Percentiles rank a stretch among this genome's conserved stretches.
phyloP scores from a whole-genome alignment of 2,329 filamentous ascomycete species.

The Phialophora expanda region DNA sequence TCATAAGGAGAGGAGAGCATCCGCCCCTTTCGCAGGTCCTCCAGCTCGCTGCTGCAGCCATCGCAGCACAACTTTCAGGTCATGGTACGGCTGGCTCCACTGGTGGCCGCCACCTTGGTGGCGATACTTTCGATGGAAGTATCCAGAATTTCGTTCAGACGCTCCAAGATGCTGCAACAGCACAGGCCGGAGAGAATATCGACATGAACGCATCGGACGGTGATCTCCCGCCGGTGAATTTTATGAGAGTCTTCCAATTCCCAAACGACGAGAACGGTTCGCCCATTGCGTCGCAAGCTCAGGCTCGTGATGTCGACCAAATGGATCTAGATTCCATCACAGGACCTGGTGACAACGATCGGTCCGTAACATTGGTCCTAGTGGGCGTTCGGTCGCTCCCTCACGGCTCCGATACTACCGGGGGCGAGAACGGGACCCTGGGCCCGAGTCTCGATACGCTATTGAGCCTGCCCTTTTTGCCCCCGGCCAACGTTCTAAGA shows the following conservation, averaged over 20 bases:
- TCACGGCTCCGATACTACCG: constrained; percentile 54
- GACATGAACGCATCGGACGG: constrained; percentile 48
- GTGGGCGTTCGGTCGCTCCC: constrained; percentile 71
- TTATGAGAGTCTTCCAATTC: constrained; percentile 72
- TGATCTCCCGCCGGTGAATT: constrained; percentile 64
- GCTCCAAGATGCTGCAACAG: constrained; percentile 66
- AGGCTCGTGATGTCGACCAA: constrained; percentile 43
- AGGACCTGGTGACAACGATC: constrained; percentile 55
- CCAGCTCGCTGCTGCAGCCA: constrained; percentile 67
- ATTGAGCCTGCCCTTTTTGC: constrained; percentile 52
- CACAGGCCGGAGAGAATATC: constrained; percentile 55
- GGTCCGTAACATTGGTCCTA: constrained; percentile 71
- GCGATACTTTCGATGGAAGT: constrained; percentile 64
- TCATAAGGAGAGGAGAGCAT: constrained; percentile 64
- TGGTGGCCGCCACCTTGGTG: constrained; percentile 60
- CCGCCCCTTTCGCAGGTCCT: constrained; percentile 66
- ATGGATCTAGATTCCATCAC: constrained; percentile 50
- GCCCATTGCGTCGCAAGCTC: constrained; percentile 39
- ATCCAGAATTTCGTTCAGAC: constrained; percentile 68
- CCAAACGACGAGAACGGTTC: constrained; percentile 55
- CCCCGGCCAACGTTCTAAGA: constrained; percentile 50
- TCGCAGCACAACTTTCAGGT: constrained; percentile 69
- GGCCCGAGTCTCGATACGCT: constrained; percentile 52
- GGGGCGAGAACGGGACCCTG: constrained; percentile 43
- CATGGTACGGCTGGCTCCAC: constrained; percentile 61